Base-by-base conservation (phyloP, 371 early-diverging fungal genomes). In the Rhizopus stolonifer region DNA sequence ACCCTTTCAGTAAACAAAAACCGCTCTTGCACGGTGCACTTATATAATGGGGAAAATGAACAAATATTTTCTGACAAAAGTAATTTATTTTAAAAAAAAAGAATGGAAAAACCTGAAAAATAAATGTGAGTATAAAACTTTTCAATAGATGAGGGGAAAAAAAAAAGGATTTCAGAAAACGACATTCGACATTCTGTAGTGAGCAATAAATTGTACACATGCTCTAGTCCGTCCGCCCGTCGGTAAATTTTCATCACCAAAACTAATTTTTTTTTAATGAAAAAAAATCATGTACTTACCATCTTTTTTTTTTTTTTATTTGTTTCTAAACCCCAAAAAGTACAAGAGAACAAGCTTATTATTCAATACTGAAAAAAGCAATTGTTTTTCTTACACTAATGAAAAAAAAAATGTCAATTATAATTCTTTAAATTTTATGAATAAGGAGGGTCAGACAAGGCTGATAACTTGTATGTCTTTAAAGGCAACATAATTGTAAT, bases 191-290 rank as follows among this genome's bases (percentile, higher is more conserved):
- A 62, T 62, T 62, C 62, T 36, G 36, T 36, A 52, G 33, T 57
- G 57, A 53, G 57, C 52, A 36, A 36, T 14, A 5, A 42, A 42
- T 40, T 62, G 49, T 49, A 62, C 62, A 62, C 52, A 21, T 42
- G 57, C 62, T 57, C 62, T 47, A 52, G 62, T 62, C 62, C 57
- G 62, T 62, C 62, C 62, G 62, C 62, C 62, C 62, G 62, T 62
- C 62, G 58, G 46, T 48, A 46, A 32, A 26, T 56, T 62, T 49
- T 62, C 62, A 57, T 62, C 62, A 52, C 43, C 13, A 47, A 40
- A 56, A 34, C 26, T 3, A 45, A 25, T 4, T 3, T 45, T 14
- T 19, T 25, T 25, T 45, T 45, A 7, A 25, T 22, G n/a, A n/a
- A n/a, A n/a, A n/a, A n/a, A n/a, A n/a, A n/a, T n/a, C n/a, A n/a